Percentiles rank a stretch among this genome's conserved stretches.
Conservation (phyloP, 164 flowering plant genomes). For the Kingdonia uniflora region DNA sequence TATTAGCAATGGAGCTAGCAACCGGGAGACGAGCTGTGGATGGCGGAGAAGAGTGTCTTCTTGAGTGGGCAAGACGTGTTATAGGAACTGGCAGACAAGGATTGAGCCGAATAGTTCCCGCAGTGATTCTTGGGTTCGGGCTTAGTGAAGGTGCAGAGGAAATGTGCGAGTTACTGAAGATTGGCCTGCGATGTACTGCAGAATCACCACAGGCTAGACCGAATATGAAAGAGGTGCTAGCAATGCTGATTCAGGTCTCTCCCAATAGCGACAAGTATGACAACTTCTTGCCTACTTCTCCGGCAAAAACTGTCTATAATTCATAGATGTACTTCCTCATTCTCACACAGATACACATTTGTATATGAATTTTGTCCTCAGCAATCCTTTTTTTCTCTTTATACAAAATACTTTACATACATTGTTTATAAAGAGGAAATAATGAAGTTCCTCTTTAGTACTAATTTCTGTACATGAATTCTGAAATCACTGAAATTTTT, state of each 20-base stretch:
- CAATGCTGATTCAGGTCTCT: slow-evolving; percentile 29
- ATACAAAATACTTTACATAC: too few relatives aligned
- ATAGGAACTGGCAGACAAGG: slow-evolving; percentile 32
- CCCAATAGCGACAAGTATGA: neutral
- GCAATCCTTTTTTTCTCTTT: too few relatives aligned
- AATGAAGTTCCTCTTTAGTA: too few relatives aligned
- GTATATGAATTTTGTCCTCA: neutral
- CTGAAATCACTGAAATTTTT: too few relatives aligned
- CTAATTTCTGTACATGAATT: too few relatives aligned
- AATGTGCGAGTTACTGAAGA: slow-evolving; percentile 49
- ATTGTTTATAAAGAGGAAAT: too few relatives aligned
- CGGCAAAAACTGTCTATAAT: neutral
- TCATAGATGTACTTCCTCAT: too few relatives aligned
- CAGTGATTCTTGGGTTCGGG: slow-evolving; percentile 30
- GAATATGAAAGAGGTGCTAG: slow-evolving; percentile 77
- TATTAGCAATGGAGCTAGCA: slow-evolving; percentile 72
- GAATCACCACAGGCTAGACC: slow-evolving; percentile 73
- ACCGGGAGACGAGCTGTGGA: slow-evolving; percentile 78
- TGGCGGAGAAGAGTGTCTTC: slow-evolving; percentile 69
- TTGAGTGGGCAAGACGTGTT: slow-evolving; percentile 70
- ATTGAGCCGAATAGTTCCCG: slow-evolving; percentile 25
- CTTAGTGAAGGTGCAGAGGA: slow-evolving; percentile 44
- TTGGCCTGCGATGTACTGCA: slow-evolving; percentile 61
- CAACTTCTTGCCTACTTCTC: neutral
- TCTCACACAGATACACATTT: neutral